These are phyloP conservation scores for Paramarasmius palmivorus DNA, from an alignment of 1,284 basidiomycete species.

Conservation along the genomic window DNA sequence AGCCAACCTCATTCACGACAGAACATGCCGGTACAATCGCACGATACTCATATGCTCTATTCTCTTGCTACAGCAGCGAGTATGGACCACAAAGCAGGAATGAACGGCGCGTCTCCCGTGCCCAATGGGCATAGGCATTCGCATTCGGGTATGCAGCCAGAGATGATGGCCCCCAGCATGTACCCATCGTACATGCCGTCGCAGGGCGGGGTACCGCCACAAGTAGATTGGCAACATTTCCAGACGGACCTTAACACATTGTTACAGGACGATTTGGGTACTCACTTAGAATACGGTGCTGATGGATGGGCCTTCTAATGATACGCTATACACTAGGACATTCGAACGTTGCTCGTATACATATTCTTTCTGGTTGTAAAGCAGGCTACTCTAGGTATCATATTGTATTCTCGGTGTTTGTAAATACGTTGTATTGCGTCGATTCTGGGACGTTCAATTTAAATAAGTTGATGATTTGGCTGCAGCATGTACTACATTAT, in stretches of 20 bases:
- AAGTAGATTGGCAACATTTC: slow-evolving; percentile 16
- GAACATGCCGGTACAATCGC: not conserved
- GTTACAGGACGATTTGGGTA: slow-evolving; percentile 14
- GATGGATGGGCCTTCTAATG: slow-evolving; percentile 18
- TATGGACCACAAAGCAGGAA: slow-evolving; percentile 14
- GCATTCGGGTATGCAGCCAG: not conserved
- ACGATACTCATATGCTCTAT: slow-evolving; percentile 17
- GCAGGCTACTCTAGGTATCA: too few relatives aligned
- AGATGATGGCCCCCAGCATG: not conserved
- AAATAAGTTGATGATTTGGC: too few relatives aligned
- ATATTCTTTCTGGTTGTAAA: too few relatives aligned
- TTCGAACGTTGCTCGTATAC: too few relatives aligned
- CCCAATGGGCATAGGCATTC: slow-evolving; percentile 2
- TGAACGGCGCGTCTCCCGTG: not conserved
- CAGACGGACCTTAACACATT: slow-evolving; percentile 15
- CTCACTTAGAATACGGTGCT: slow-evolving; percentile 15
- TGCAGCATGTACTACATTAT: too few relatives aligned
- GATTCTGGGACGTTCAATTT: too few relatives aligned
- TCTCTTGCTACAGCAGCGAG: slow-evolving; percentile 16
- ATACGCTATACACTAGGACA: too few relatives aligned
- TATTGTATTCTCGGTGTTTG: too few relatives aligned
- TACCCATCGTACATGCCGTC: not conserved
- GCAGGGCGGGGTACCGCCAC: not conserved
- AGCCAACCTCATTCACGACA: not conserved
- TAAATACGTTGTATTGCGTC: too few relatives aligned